Base-by-base conservation (phyloP, 2,329 filamentous ascomycete genomes). In the Aspergillus carbonarius region DNA sequence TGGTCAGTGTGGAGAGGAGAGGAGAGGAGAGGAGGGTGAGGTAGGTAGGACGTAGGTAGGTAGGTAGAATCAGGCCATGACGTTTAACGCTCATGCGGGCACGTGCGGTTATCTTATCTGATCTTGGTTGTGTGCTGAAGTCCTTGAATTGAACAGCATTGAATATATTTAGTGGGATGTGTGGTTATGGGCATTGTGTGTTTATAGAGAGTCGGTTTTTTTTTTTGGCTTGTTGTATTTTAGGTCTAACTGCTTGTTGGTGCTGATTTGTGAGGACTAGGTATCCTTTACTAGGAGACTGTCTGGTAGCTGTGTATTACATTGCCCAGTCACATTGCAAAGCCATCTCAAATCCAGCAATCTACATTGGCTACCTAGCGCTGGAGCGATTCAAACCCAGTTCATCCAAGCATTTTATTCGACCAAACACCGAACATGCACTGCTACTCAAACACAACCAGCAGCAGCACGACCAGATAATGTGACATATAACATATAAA, bases 41-140 rank as follows among this genome's bases (percentile, higher is more conserved):
- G n/a, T 34, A 30, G 7, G n/a, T n/a, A n/a, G n/a, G n/a, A n/a
- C n/a, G 5, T 9, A 5, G 7, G 27, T 30, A 30, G 27, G 27
- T 30, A 30, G 35, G 7, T 37, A 18, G 30, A 13, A 13, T 17
- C n/a, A 20, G 30, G 46, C 20, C n/a, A 57, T 57, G 55, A 58
- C 20, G 40, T 40, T 27, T 42, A 25, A 55, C 35, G 23, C 23
- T 23, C 23, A 5, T 12, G 44, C 44, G 50, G 50, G 47, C 47
- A 59, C 56, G 59, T 61, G 56, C 48, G 27, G 23, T 49, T 58
- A 60, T 60, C 59, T 61, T 61, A 61, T 59, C 59, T 59, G 54
- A 60, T 13, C 78, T 40, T 54, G 5, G 32, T 46, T 23, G 42
- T 5, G 42, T 27, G 4, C 17, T 13, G 39, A 42, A 20, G 5